A percentile compares a stretch with the other conserved stretches of the same genome.
These are phyloP conservation scores for Plectranthus barbatus DNA, from an alignment of 257 asterid species.

Conservation along the genomic window DNA sequence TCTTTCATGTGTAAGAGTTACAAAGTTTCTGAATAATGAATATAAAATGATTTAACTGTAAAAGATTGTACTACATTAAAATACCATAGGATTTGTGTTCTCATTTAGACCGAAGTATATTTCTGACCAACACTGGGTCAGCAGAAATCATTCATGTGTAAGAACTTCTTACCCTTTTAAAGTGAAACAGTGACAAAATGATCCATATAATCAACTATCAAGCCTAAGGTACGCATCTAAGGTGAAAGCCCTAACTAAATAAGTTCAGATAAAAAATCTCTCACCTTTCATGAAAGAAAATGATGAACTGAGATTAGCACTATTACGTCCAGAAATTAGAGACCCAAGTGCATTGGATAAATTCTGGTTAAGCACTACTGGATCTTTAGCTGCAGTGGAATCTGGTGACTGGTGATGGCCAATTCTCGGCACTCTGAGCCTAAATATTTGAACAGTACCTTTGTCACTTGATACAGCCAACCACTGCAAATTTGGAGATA, in stretches of 20 bases:
- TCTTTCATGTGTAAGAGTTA: too few relatives aligned
- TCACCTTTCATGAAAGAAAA: constrained; percentile 89
- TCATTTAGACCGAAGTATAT: not conserved
- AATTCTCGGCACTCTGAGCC: constrained; percentile 72
- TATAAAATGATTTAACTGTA: not conserved
- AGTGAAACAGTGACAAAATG: constrained; percentile 2
- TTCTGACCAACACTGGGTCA: not conserved
- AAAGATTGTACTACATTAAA: not conserved
- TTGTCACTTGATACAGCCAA: constrained; percentile 90
- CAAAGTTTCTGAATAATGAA: not conserved
- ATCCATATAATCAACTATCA: constrained; percentile 4
- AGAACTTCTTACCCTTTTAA: not conserved
- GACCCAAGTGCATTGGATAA: constrained; percentile 67
- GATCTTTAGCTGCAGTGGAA: constrained; percentile 31
- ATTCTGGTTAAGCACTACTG: constrained; percentile 38
- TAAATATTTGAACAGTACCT: constrained; percentile 87
- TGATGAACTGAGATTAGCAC: constrained; percentile 80
- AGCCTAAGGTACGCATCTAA: constrained; percentile 4
- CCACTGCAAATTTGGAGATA: constrained; percentile 90
- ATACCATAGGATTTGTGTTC: not conserved
- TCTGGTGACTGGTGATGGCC: constrained; percentile 57
- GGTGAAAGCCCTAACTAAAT: not conserved
- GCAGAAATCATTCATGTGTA: not conserved
- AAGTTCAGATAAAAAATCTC: constrained; percentile 6
- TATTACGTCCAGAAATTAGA: constrained; percentile 55